Conservation (phyloP, 768 basidiomycete species). For the Hericium coralloides region DNA sequence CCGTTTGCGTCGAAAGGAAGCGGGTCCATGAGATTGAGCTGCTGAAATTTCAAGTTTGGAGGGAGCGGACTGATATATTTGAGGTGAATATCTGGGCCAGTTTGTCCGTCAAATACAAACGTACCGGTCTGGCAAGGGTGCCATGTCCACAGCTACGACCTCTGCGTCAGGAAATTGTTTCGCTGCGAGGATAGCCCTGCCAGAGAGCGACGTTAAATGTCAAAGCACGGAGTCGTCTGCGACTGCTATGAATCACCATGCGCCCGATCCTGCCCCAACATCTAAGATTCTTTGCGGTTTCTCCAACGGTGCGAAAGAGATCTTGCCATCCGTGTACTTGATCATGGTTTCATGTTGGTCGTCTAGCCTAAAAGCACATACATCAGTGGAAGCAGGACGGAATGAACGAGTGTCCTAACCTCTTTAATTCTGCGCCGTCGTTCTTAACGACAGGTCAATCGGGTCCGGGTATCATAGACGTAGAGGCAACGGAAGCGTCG, state of each 20-base stretch:
- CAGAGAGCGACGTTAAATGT: not conserved
- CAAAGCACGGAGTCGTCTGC: too few relatives aligned
- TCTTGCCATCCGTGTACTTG: slow-evolving; percentile 9
- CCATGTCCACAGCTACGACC: slow-evolving; percentile 16
- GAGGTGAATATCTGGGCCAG: too few relatives aligned
- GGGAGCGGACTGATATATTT: slow-evolving; percentile 10
- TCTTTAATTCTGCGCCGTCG: not conserved
- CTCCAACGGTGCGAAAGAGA: slow-evolving; percentile 11
- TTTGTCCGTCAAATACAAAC: too few relatives aligned
- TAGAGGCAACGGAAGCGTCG: not conserved
- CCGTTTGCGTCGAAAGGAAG: slow-evolving; percentile 12
- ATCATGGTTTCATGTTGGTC: slow-evolving; percentile 16
- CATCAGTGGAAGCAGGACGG: not conserved
- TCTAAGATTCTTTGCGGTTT: slow-evolving; percentile 18
- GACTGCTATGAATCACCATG: not conserved
- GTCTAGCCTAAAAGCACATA: slow-evolving; percentile 12
- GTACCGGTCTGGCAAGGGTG: slow-evolving; percentile 13
- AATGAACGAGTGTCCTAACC: not conserved
- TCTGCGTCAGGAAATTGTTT: slow-evolving; percentile 7
- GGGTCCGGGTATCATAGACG: not conserved
- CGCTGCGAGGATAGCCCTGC: slow-evolving; percentile 19
- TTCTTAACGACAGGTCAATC: not conserved
- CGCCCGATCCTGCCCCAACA: slow-evolving; percentile 12
- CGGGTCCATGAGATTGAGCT: slow-evolving; percentile 15
- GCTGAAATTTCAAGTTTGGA: slow-evolving; percentile 14